A percentile compares a stretch with the other conserved stretches of the same genome.
Evolutionary conservation across 176 grass and related monocot species (phyloP).

Genomic region (Avena atlantica): DNA sequence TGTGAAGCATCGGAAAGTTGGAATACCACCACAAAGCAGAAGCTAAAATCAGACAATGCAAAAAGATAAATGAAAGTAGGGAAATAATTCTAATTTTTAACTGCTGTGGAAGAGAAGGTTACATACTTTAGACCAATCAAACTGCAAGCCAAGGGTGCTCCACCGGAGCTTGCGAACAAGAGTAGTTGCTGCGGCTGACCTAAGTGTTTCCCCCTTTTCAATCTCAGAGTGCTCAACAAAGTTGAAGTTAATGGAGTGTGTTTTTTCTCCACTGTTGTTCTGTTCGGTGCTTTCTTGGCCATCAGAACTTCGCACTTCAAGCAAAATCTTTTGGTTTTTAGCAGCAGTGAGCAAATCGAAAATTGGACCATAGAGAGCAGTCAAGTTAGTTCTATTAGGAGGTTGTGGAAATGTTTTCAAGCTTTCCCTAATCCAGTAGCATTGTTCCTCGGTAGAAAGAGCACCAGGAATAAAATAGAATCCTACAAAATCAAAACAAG

Average conservation of each 20-base stretch:
- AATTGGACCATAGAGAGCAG: conserved; percentile 75
- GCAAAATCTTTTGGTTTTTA: conserved; percentile 60
- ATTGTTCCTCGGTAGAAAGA: conserved; percentile 71
- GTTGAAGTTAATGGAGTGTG: conserved; percentile 29
- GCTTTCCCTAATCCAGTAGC: conserved; percentile 85
- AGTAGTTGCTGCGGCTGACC: conserved; percentile 53
- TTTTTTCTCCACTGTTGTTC: conserved; percentile 23
- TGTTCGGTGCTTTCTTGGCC: conserved; percentile 16
- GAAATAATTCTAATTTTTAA: not conserved
- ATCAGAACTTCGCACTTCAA: conserved; percentile 50
- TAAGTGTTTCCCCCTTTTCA: conserved; percentile 26
- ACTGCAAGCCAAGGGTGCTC: conserved; percentile 92
- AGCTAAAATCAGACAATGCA: not conserved
- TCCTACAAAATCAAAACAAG: conserved; percentile 48
- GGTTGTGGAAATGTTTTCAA: conserved; percentile 84
- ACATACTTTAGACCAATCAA: conserved; percentile 92
- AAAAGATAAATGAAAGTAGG: conserved; percentile 9
- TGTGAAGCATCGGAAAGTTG: too few relatives aligned
- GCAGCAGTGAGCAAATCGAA: conserved; percentile 66
- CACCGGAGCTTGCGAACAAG: conserved; percentile 86
- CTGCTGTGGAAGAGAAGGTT: not conserved
- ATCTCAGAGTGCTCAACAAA: conserved; percentile 45
- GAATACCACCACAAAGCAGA: not conserved
- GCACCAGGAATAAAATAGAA: conserved; percentile 88
- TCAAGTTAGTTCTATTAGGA: conserved; percentile 87